Evolutionary conservation across 2,329 filamentous ascomycete species (phyloP).

Genomic region (Arthroderma sp.): DNA sequence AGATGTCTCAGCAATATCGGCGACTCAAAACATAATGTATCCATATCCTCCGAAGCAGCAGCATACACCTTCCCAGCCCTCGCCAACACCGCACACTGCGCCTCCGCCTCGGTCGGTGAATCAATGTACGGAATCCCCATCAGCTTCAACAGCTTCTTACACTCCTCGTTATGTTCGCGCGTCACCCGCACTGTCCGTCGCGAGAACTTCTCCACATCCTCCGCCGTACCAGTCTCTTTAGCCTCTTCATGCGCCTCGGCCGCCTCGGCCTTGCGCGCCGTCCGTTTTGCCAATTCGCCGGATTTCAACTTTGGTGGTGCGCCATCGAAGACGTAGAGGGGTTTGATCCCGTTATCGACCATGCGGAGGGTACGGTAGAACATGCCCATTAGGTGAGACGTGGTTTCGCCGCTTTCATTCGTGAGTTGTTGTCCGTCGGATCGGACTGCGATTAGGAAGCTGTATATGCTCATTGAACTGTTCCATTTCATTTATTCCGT

Average conservation of each 20-base stretch:
- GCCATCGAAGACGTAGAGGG: conserved; percentile 94
- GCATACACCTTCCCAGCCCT: conserved; percentile 90
- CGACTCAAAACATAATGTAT: conserved; percentile 88
- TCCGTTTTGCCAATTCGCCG: conserved; percentile 89
- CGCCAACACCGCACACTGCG: conserved; percentile 84
- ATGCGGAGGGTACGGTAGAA: conserved; percentile 98
- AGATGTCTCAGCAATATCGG: conserved; percentile 84
- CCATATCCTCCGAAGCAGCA: conserved; percentile 96
- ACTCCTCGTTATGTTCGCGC: conserved; percentile 92
- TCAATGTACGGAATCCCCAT: conserved; percentile 96
- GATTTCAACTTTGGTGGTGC: conserved; percentile 95
- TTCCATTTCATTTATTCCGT: not conserved
- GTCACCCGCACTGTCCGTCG: conserved; percentile 85
- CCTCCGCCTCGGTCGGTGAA: conserved; percentile 92
- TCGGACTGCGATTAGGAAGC: conserved; percentile 92
- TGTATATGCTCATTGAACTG: conserved; percentile 97
- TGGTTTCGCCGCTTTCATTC: conserved; percentile 90
- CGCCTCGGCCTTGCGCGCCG: conserved; percentile 87
- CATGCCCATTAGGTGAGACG: conserved; percentile 97
- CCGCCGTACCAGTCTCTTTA: conserved; percentile 89
- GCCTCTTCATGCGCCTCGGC: conserved; percentile 84
- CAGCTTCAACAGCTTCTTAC: conserved; percentile 74
- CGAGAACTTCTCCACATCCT: conserved; percentile 98
- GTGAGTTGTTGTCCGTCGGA: conserved; percentile 94
- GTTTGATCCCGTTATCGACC: conserved; percentile 97